phyloP scores from a whole-genome alignment of 441 rosid species.

The Gossypium davidsonii region DNA sequence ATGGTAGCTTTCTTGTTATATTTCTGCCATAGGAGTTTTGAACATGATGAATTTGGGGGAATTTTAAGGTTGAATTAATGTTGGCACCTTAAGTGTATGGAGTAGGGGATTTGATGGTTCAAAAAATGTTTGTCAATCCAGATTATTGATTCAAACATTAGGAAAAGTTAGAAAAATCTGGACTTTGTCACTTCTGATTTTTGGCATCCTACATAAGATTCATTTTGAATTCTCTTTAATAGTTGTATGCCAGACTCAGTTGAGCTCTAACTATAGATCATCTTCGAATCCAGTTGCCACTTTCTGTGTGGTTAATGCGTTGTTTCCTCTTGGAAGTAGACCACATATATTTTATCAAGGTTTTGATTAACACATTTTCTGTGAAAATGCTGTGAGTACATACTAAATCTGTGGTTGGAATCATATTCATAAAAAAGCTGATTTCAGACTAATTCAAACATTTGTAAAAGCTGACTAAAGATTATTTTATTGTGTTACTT shows the following conservation, averaged over 20 bases:
- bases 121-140: background rate
- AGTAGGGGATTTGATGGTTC: background rate
- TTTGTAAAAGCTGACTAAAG: background rate
- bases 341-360: background rate
- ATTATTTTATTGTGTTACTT: background rate
- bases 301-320: background rate
- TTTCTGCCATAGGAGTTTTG: background rate
- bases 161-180: background rate
- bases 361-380: background rate
- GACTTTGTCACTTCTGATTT: background rate
- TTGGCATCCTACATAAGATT: background rate
- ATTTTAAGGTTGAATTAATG: background rate
- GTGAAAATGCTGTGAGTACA: background rate
- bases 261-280: background rate
- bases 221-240: background rate
- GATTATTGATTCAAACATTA: background rate
- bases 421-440: background rate
- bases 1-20: background rate
- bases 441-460: background rate
- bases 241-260: background rate
- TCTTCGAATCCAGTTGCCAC: background rate
- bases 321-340: background rate
- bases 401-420: background rate
- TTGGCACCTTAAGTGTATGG: background rate
- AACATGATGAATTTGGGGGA: background rate